These are phyloP conservation scores for Ascochyta lentis DNA, from an alignment of 2,329 filamentous ascomycete species.

Conservation along the genomic window DNA sequence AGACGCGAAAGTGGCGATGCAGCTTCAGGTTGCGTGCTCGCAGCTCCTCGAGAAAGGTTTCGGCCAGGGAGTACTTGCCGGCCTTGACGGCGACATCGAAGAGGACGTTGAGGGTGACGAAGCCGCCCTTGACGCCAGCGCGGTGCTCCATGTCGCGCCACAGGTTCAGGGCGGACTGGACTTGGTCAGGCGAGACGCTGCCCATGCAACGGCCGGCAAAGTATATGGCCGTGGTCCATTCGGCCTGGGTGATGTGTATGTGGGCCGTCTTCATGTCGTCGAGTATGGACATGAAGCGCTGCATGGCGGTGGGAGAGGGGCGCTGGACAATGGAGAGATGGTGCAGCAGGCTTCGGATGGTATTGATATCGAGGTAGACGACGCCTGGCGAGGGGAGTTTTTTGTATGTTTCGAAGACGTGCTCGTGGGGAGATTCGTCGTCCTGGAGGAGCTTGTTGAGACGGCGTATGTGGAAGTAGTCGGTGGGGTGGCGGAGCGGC, in stretches of 20 bases:
- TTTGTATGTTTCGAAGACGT: slow-evolving; percentile 61
- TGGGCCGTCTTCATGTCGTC: slow-evolving; percentile 81
- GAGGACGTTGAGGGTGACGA: slow-evolving; percentile 90
- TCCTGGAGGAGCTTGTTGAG: slow-evolving; percentile 52
- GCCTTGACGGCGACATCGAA: slow-evolving; percentile 88
- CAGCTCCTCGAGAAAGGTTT: slow-evolving; percentile 87
- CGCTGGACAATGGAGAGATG: slow-evolving; percentile 70
- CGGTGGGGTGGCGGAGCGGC: slow-evolving; percentile 40
- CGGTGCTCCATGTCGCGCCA: slow-evolving; percentile 91
- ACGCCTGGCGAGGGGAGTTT: slow-evolving; percentile 61
- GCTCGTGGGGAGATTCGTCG: slow-evolving; percentile 53
- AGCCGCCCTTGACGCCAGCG: slow-evolving; percentile 68
- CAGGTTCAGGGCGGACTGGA: slow-evolving; percentile 73
- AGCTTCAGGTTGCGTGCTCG: slow-evolving; percentile 68
- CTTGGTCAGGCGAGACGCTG: slow-evolving; percentile 63
- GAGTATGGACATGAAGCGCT: slow-evolving; percentile 82
- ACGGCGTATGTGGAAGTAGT: slow-evolving; percentile 44
- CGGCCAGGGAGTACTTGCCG: slow-evolving; percentile 81
- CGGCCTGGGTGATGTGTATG: slow-evolving; percentile 68
- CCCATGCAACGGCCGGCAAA: slow-evolving; percentile 77
- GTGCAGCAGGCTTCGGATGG: slow-evolving; percentile 70
- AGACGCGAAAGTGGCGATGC: slow-evolving; percentile 82
- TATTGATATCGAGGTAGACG: slow-evolving; percentile 54
- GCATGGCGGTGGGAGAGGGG: slow-evolving; percentile 65
- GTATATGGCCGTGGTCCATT: slow-evolving; percentile 87